phyloP scores from a whole-genome alignment of 345 rosid species.

The Cardamine occulta region DNA sequence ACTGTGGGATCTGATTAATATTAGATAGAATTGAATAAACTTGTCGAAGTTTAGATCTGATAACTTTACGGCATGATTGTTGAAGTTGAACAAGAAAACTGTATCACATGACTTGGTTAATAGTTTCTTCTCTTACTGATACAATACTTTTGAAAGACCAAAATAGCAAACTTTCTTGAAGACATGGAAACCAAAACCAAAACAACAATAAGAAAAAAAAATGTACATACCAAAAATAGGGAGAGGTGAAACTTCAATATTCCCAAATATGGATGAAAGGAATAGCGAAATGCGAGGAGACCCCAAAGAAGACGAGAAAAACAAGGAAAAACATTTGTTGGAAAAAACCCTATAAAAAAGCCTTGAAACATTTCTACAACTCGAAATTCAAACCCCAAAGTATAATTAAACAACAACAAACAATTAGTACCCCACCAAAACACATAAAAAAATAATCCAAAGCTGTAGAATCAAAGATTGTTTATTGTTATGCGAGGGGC shows the following conservation, averaged over 20 bases:
- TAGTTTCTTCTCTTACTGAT: background rate
- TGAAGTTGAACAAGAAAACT: too few relatives aligned
- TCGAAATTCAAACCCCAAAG: slow-evolving; percentile 40
- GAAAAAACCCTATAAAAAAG: slow-evolving; percentile 36
- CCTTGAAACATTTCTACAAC: slow-evolving; percentile 27
- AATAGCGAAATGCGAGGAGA: slow-evolving; percentile 42
- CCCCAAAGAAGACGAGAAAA: slow-evolving; percentile 37
- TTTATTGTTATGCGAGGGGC: slow-evolving; percentile 49
- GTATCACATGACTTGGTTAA: background rate
- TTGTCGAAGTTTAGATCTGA: too few relatives aligned
- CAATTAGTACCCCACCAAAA: slow-evolving; percentile 23
- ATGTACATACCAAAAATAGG: slow-evolving; percentile 22
- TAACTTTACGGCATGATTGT: background rate
- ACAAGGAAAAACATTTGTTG: slow-evolving; percentile 29
- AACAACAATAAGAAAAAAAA: background rate
- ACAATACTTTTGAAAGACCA: background rate
- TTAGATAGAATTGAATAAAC: background rate
- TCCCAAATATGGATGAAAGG: slow-evolving; percentile 37
- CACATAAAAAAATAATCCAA: background rate
- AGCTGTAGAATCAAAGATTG: slow-evolving; percentile 17
- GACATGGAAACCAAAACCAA: slow-evolving; percentile 2
- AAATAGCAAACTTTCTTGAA: slow-evolving; percentile 21
- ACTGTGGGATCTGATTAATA: background rate
- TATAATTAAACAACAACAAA: slow-evolving; percentile 30
- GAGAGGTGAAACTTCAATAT: slow-evolving; percentile 27